Conservation (phyloP, 805 yeast genomes). For the Scheffersomyces amazonensis region DNA sequence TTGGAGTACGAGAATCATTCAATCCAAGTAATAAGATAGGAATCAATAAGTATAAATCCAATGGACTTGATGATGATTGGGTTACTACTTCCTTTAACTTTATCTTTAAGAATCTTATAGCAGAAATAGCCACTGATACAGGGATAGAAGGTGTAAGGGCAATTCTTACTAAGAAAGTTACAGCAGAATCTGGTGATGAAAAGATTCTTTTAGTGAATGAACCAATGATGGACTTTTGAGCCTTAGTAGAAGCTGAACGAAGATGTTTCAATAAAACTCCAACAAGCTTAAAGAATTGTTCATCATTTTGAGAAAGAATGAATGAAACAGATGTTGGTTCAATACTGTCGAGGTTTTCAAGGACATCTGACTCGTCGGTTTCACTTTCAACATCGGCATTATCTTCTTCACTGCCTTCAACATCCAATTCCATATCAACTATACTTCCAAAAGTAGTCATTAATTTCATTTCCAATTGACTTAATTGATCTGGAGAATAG, state of each 20-base stretch:
- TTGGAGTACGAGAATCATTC: conserved; percentile 44
- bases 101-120: conserved; percentile 42
- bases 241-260: conserved; percentile 12
- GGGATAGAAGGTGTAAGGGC: conserved; percentile 60
- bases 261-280: conserved; percentile 46
- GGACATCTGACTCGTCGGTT: conserved; percentile 17
- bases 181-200: conserved; percentile 36
- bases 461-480: conserved; percentile 52
- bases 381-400: conserved; percentile 12
- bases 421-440: conserved; percentile 26
- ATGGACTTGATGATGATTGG: conserved; percentile 15
- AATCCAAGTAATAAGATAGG: conserved; percentile 60
- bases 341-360: conserved; percentile 10
- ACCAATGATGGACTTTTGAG: conserved; percentile 10
- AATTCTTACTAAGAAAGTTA: conserved; percentile 61
- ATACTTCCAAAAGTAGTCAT: conserved; percentile 54
- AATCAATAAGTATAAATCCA: conserved; percentile 48
- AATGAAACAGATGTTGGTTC: conserved; percentile 15
- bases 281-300: conserved; percentile 41
- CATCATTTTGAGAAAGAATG: conserved; percentile 22
- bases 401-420: conserved; percentile 25
- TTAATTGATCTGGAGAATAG: conserved; percentile 17
- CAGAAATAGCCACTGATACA: conserved; percentile 47
- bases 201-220: conserved; percentile 24
- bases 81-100: conserved; percentile 23